Base-by-base conservation (phyloP, 352 stramenopile species). In the Phytopythium aichiense region DNA sequence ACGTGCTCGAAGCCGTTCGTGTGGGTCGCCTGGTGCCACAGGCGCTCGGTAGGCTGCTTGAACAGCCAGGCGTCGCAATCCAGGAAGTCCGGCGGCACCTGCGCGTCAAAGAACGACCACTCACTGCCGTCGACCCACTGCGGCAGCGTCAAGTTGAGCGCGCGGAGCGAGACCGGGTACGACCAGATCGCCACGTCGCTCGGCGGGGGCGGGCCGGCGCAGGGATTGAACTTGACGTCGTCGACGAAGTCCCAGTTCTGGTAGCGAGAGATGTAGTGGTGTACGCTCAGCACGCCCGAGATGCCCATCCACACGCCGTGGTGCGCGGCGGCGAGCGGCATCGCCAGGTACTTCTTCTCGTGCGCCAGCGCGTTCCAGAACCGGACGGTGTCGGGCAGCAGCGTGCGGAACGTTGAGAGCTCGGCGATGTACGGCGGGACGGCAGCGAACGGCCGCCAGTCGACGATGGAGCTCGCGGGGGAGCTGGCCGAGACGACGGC, bases 181-280 rank as follows among this genome's bases (percentile, higher is more conserved):
- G 81, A 90, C 20, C 72, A 60, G n/a, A 92, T 53, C 12, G 76
- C 79, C n/a, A 87, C 64, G 48, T 79, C 70, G 7, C 67, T 58
- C 7, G 56, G 56, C 42, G 69, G 50, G 0, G 72, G 67, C 0
- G 51, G 71, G 53, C 83, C 73, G n/a, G 76, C 76, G 63, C 81
- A 88, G 7, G 84, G 86, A 43, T 95, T 93, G 68, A 85, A 71
- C 60, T 87, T 77, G 50, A 91, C 76, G 48, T 93, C 81, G 55
- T 95, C 86, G 5, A 82, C 84, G 63, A 93, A 92, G 57, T 95
- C 84, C 86, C 86, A 95, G 71, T 95, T 93, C 61, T 93, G 84
- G 58, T 91, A 92, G 5, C 85, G 84, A 51, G 84, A 95, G 23
- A 80, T 71, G 57, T 93, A 95, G 60, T 89, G 73, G 60, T 90